A percentile compares a stretch with the other conserved stretches of the same genome.
These are phyloP conservation scores for Cyclostephanos invisitatus DNA, from an alignment of 108 stramenopile genomes.

Conservation along the genomic window DNA sequence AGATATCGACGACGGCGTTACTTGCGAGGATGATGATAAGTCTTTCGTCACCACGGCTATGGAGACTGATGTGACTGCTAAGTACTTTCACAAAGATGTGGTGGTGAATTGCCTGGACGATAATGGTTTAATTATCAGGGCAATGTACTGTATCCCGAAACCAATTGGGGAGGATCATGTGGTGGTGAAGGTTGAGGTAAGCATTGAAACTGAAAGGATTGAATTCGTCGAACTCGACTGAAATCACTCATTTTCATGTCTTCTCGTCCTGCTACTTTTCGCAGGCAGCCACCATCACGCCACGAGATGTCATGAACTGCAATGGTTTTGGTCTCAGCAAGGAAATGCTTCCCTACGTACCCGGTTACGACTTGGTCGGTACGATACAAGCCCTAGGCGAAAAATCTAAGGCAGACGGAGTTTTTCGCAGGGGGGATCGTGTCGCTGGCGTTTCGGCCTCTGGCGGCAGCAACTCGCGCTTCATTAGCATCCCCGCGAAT, in stretches of 20 bases:
- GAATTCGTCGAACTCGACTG: background rate
- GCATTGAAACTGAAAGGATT: background rate
- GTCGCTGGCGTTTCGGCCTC: conserved; percentile 55
- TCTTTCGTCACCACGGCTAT: background rate
- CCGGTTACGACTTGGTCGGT: conserved; percentile 68
- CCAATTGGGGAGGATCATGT: conserved; percentile 43
- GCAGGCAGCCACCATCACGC: conserved; percentile 71
- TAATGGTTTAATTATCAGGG: conserved; percentile 37
- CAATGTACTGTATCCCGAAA: conserved; percentile 46
- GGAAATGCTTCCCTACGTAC: conserved; percentile 55
- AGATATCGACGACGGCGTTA: background rate
- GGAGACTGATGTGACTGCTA: conserved; percentile 4
- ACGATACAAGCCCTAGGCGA: conserved; percentile 53
- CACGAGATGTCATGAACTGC: conserved; percentile 57
- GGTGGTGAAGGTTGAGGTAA: conserved; percentile 59
- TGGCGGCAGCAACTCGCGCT: conserved; percentile 72
- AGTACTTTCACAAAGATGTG: conserved; percentile 47
- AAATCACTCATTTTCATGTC: background rate
- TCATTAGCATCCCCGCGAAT: conserved; percentile 44
- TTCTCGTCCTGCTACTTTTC: background rate
- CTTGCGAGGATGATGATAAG: background rate
- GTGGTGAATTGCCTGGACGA: conserved; percentile 31
- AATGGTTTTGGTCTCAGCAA: conserved; percentile 51
- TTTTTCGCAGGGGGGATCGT: conserved; percentile 54
- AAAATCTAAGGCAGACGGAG: conserved; percentile 17